Base-by-base conservation (phyloP, 2,329 filamentous ascomycete species). In the Hymenoscyphus scutula region DNA sequence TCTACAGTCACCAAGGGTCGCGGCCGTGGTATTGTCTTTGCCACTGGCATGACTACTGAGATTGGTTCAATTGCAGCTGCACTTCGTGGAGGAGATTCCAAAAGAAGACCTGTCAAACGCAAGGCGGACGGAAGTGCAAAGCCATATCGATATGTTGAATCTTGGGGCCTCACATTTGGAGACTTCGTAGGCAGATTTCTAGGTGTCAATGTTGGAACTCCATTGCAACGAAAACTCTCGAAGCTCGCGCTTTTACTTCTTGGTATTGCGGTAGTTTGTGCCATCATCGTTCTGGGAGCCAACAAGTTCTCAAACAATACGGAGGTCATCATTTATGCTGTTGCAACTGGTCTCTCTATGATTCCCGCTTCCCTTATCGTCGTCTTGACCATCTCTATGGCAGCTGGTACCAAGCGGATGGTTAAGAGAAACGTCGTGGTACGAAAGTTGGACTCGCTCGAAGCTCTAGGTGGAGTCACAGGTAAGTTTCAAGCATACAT, bases 321-420 rank as follows among this genome's bases (percentile, higher is more conserved):
- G 34, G 84, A 86, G 68, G 83, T 87, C 62, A 84, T 87, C 62
- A 86, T 88, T 66, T 87, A 87, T 67, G 85, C 84, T 2, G 84
- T 87, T 7, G 83, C 83, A 0, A 83, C 81, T 1, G 82, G 81
- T 25, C 74, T 87, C 19, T 82, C 80, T 34, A 87, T 87, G 82
- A 85, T 88, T 68, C 85, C 89, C 55, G 88, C 87, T 30, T 87
- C 90, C 51, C 76, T 90, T 68, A 90, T 88, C 32, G 86, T 91
- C 67, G 89, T 88, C 15, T 89, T 90, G 79, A 85, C 86, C 38
- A 84, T 87, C 58, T 86, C 85, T 2, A 87, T 89, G 79, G 82
- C 84, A 13, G 83, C 83, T 34, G 85, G 84, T 3, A 85, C 84
- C 19, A 87, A 85, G 67, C 81, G 83, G 23, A 88, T 89, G 86